A percentile compares a stretch with the other conserved stretches of the same genome.
Evolutionary conservation across 495 filamentous ascomycete genomes (phyloP).

Genomic region (Cercophora newfieldiana): DNA sequence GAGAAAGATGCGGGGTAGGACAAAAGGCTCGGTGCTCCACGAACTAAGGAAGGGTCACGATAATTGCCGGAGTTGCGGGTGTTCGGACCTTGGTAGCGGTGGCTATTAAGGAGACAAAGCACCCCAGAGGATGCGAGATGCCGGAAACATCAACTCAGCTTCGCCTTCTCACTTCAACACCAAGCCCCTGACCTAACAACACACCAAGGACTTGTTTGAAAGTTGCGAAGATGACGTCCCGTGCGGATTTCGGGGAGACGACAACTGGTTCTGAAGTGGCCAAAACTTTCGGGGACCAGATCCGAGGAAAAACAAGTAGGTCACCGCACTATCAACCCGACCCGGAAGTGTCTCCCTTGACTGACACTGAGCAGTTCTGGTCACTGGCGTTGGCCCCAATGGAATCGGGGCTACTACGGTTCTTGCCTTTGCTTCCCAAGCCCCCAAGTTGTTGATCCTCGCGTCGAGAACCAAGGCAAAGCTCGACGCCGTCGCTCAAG

Average conservation of each 20-base stretch:
- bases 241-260: conserved; percentile 44
- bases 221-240: conserved; percentile 37
- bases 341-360: too few relatives aligned
- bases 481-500: conserved; percentile 47
- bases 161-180: not conserved
- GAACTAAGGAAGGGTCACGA: not conserved
- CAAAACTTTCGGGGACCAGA: conserved; percentile 39
- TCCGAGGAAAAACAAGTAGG: conserved; percentile 42
- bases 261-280: conserved; percentile 49
- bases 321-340: too few relatives aligned
- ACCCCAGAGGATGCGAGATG: not conserved
- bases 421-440: conserved; percentile 54
- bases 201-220: too few relatives aligned
- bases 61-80: not conserved
- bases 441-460: conserved; percentile 52
- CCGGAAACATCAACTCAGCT: not conserved
- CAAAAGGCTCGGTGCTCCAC: not conserved
- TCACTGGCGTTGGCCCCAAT: conserved; percentile 55
- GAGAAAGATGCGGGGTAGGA: not conserved
- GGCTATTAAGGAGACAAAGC: not conserved
- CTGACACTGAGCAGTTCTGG: conserved; percentile 32
- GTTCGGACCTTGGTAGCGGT: not conserved
- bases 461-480: conserved; percentile 54
- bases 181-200: not conserved
- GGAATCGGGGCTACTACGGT: conserved; percentile 55